Conservation (phyloP, 2,329 filamentous ascomycete species). For the Beauveria sp. region DNA sequence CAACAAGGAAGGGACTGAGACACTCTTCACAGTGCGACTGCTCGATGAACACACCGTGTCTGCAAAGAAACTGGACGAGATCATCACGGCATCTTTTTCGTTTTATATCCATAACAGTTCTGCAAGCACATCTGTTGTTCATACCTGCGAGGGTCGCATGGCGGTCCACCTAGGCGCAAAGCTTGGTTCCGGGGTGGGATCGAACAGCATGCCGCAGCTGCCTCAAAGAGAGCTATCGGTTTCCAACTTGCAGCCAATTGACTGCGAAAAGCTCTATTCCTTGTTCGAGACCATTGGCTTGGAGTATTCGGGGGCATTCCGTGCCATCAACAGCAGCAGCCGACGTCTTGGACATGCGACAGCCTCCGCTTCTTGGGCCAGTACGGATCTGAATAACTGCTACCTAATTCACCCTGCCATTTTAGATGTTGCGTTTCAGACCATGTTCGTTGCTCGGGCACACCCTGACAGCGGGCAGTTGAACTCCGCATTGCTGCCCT, state of each 20-base stretch:
- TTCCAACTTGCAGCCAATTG: not conserved
- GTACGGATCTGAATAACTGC: not conserved
- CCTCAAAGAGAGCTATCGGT: not conserved
- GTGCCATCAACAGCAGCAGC: not conserved
- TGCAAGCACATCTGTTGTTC: not conserved
- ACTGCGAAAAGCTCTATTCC: constrained; percentile 5
- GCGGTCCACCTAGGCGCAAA: not conserved
- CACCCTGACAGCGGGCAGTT: not conserved
- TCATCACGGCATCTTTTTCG: not conserved
- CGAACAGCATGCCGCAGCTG: not conserved
- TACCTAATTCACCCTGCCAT: constrained; percentile 25
- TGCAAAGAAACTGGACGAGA: not conserved
- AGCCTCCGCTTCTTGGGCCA: not conserved
- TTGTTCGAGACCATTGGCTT: constrained; percentile 7
- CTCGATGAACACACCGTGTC: not conserved
- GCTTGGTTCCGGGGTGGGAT: not conserved
- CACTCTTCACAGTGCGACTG: not conserved
- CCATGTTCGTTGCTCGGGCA: not conserved
- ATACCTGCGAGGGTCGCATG: not conserved
- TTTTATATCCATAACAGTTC: not conserved
- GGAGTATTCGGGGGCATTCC: not conserved
- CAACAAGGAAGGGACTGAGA: not conserved
- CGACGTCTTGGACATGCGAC: not conserved
- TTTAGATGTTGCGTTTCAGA: constrained; percentile 29
- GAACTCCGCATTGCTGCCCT: not conserved